Conservation (phyloP, 2,329 filamentous ascomycete genomes). For the Sarocladiaceae sp. region DNA sequence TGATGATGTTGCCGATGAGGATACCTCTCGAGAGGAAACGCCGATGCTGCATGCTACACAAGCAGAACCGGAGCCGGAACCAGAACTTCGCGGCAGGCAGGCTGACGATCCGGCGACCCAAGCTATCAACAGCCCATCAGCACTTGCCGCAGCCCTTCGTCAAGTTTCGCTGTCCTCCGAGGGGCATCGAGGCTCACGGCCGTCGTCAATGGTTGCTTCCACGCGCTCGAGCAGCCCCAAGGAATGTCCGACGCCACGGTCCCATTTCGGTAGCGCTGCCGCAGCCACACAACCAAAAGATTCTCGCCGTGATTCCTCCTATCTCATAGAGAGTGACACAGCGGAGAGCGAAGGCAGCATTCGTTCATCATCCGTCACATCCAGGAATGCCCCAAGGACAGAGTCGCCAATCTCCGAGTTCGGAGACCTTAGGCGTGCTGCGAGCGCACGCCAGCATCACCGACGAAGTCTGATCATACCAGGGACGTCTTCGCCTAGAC, state of each 20-base stretch:
- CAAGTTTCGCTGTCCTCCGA: slow-evolving; percentile 28
- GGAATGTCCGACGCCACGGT: slow-evolving; percentile 86
- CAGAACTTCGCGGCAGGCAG: slow-evolving; percentile 13
- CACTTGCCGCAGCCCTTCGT: slow-evolving; percentile 47
- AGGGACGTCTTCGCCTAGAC: slow-evolving; percentile 67
- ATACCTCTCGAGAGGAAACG: slow-evolving; percentile 19
- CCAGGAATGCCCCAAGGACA: slow-evolving; percentile 61
- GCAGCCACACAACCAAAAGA: slow-evolving; percentile 54
- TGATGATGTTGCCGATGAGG: no score
- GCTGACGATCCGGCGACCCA: slow-evolving; percentile 43
- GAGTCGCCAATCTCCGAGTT: slow-evolving; percentile 90
- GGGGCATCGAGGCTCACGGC: slow-evolving; percentile 37
- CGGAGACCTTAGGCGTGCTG: slow-evolving; percentile 65
- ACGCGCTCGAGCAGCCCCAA: slow-evolving; percentile 84
- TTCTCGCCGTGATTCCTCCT: slow-evolving; percentile 64
- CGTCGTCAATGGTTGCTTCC: slow-evolving; percentile 52
- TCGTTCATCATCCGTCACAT: slow-evolving; percentile 69
- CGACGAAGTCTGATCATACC: slow-evolving; percentile 81
- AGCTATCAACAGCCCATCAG: slow-evolving; percentile 37
- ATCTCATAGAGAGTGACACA: slow-evolving; percentile 76
- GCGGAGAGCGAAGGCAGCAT: slow-evolving; percentile 85
- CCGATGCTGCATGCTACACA: slow-evolving; percentile 17
- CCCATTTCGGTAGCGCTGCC: slow-evolving; percentile 58
- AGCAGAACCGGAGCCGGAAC: slow-evolving; percentile 16
- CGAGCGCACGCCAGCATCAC: slow-evolving; percentile 76